Percentiles rank a stretch among this genome's conserved stretches.
Evolutionary conservation across 2,329 filamentous ascomycete species (phyloP).

Genomic region (Atkinsonella texensis): DNA sequence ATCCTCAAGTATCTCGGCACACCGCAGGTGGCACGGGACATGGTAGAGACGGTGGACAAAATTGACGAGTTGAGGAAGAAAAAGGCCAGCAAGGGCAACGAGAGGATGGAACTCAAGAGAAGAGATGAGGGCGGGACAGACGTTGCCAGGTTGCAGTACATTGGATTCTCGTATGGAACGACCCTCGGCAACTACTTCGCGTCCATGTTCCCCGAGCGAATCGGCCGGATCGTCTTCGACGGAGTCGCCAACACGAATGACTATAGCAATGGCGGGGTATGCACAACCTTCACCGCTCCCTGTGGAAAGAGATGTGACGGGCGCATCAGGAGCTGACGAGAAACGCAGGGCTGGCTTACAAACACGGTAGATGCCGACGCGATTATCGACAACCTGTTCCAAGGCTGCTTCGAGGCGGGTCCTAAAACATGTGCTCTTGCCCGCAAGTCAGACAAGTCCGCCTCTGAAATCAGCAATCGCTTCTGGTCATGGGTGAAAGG

Average conservation of each 20-base stretch:
- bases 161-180: conserved; percentile 36
- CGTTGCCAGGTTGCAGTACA: conserved; percentile 27
- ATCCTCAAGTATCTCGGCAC: conserved; percentile 24
- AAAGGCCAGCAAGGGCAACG: background rate
- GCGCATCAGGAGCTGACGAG: background rate
- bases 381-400: conserved; percentile 21
- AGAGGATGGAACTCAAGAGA: conserved; percentile 8
- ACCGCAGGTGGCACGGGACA: conserved; percentile 28
- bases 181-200: conserved; percentile 24
- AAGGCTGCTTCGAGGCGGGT: conserved; percentile 22
- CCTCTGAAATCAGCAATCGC: conserved; percentile 19
- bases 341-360: conserved; percentile 20
- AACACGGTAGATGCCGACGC: conserved; percentile 27
- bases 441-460: conserved; percentile 13
- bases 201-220: conserved; percentile 22
- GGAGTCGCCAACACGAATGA: conserved; percentile 25
- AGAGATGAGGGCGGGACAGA: conserved; percentile 3
- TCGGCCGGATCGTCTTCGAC: conserved; percentile 31
- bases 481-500: conserved; percentile 18
- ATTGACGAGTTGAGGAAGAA: conserved; percentile 21
- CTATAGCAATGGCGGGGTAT: conserved; percentile 19
- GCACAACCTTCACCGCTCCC: conserved; percentile 5
- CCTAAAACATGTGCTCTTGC: conserved; percentile 18
- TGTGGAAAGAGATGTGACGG: too few relatives aligned
- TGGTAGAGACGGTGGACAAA: conserved; percentile 32